Conservation (phyloP, 2,329 filamentous ascomycete genomes). For the Sclerotinia spermophila region DNA sequence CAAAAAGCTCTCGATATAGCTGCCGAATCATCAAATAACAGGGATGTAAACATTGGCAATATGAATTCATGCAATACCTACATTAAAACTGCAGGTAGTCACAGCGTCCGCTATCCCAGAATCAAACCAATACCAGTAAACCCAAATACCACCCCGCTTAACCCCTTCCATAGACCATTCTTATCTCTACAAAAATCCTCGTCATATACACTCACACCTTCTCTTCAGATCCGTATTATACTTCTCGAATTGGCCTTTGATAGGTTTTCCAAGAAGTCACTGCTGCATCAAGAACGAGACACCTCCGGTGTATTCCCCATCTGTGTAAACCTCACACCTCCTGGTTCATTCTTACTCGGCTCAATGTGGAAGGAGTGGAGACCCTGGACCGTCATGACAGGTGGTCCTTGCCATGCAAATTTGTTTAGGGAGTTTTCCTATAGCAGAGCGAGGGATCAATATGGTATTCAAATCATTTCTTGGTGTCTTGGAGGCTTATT, state of each 20-base stretch:
- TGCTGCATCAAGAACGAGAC: neutral
- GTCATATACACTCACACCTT: neutral
- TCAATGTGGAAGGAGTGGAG: neutral
- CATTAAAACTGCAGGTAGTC: neutral
- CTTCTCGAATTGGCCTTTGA: neutral
- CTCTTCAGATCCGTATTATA: neutral
- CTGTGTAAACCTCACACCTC: neutral
- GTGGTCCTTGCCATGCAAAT: neutral
- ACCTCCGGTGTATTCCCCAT: neutral
- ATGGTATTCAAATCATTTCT: neutral
- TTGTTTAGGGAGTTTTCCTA: neutral
- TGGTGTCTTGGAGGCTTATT: neutral
- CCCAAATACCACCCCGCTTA: neutral
- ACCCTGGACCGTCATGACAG: neutral
- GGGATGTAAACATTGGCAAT: too few relatives aligned
- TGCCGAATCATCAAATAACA: too few relatives aligned
- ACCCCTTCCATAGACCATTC: accelerated
- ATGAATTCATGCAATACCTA: too few relatives aligned
- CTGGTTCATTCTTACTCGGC: neutral
- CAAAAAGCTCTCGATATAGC: too few relatives aligned
- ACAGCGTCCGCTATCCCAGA: neutral
- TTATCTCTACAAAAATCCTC: neutral
- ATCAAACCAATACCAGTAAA: neutral
- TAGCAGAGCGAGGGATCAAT: neutral
- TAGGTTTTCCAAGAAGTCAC: neutral